A percentile compares a stretch with the other conserved stretches of the same genome.
phyloP scores from a whole-genome alignment of 2,329 filamentous ascomycete genomes.

The Ophiocordyceps camponoti-floridani region DNA sequence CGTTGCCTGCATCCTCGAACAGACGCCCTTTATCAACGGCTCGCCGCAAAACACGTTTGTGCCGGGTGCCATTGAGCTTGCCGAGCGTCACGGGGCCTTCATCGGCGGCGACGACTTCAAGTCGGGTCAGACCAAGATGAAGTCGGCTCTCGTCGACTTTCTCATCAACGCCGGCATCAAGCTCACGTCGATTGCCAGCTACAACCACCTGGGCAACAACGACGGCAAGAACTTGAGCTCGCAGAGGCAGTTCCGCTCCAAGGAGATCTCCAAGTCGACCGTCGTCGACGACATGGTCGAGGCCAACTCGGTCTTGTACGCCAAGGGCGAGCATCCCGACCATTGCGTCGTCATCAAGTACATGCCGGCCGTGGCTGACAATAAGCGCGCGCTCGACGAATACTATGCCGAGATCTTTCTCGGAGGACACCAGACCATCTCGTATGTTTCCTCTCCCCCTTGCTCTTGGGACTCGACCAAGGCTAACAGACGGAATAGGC shows the following conservation, averaged over 20 bases:
- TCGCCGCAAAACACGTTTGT: slow-evolving; percentile 99
- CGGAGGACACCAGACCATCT: slow-evolving; percentile 95
- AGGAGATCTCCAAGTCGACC: slow-evolving; percentile 99
- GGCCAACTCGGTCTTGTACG: slow-evolving; percentile 82
- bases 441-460: slow-evolving; percentile 24
- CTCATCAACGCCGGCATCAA: slow-evolving; percentile 97
- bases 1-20: slow-evolving; percentile 82
- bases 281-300: slow-evolving; percentile 99
- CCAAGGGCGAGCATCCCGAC: slow-evolving; percentile 83
- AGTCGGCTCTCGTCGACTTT: slow-evolving; percentile 96
- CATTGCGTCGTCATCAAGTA: slow-evolving; percentile 99
- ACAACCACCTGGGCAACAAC: slow-evolving; percentile 99
- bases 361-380: slow-evolving; percentile 96
- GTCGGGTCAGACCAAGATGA: slow-evolving; percentile 99
- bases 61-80: slow-evolving; percentile 75
- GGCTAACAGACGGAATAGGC: slow-evolving; percentile 23
- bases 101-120: slow-evolving; percentile 99
- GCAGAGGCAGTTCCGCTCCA: slow-evolving; percentile 96
- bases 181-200: slow-evolving; percentile 93
- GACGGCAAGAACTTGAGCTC: slow-evolving; percentile 98
- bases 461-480: not conserved
- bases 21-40: slow-evolving; percentile 91
- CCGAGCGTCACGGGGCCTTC: slow-evolving; percentile 72
- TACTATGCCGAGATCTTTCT: slow-evolving; percentile 99
- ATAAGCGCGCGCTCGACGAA: slow-evolving; percentile 96